These are phyloP conservation scores for Collybia mongolica DNA, from an alignment of 768 basidiomycete genomes.

Conservation along the genomic window DNA sequence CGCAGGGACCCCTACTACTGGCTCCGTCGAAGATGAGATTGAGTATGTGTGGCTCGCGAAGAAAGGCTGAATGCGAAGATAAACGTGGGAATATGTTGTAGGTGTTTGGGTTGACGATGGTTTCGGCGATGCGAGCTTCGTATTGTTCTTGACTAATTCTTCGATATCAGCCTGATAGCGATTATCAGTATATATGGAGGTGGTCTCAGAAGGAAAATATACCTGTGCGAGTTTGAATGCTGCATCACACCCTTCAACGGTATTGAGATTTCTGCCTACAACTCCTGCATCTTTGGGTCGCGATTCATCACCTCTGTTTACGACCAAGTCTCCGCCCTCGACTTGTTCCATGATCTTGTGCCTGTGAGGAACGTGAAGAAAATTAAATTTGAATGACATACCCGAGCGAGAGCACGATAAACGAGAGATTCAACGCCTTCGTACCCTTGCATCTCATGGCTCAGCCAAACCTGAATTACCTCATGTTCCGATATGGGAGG, in stretches of 20 bases:
- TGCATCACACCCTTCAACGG: conserved; percentile 81
- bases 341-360: conserved; percentile 89
- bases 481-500: conserved; percentile 99
- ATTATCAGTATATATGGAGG: conserved; percentile 6
- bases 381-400: conserved; percentile 30
- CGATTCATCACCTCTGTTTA: conserved; percentile 80
- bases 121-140: conserved; percentile 30
- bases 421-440: conserved; percentile 94
- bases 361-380: not conserved
- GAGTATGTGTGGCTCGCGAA: conserved; percentile 53
- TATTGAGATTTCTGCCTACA: conserved; percentile 66
- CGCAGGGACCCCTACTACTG: conserved; percentile 34
- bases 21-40: conserved; percentile 19
- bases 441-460: conserved; percentile 96
- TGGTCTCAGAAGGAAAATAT: conserved; percentile 12
- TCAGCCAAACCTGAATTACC: conserved; percentile 93
- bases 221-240: conserved; percentile 87
- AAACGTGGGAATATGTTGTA: conserved; percentile 86
- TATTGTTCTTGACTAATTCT: conserved; percentile 67
- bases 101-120: conserved; percentile 41
- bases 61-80: conserved; percentile 91
- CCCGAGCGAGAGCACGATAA: conserved; percentile 81
- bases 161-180: conserved; percentile 68
- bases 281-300: conserved; percentile 59
- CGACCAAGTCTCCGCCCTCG: conserved; percentile 86